phyloP scores from a whole-genome alignment of 2,329 filamentous ascomycete genomes.

The Curvularia verruculosa region DNA sequence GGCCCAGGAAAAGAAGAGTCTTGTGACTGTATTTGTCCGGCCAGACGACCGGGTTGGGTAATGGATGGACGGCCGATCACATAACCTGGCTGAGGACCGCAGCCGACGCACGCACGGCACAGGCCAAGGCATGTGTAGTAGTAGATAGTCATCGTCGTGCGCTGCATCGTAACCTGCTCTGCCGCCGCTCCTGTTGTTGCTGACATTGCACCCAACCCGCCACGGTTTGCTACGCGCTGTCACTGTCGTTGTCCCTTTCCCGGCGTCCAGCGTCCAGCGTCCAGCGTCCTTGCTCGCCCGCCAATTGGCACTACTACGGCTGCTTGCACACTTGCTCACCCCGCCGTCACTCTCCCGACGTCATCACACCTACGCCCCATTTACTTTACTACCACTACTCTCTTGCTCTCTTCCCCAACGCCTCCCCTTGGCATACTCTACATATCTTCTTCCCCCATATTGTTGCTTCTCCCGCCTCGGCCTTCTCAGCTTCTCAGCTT shows the following conservation, averaged over 20 bases:
- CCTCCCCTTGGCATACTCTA: slow-evolving; percentile 11
- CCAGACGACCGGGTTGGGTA: background rate
- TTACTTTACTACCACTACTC: no score
- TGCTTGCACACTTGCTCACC: slow-evolving; percentile 9
- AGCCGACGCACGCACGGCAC: background rate
- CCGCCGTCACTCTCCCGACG: slow-evolving; percentile 14
- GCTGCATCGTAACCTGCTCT: background rate
- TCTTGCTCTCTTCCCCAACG: slow-evolving; percentile 2
- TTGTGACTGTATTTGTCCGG: slow-evolving; percentile 8
- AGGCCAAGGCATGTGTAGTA: background rate
- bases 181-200: background rate
- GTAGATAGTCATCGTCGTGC: background rate
- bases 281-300: slow-evolving; percentile 8
- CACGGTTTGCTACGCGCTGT: background rate
- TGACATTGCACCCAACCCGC: background rate
- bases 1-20: slow-evolving; percentile 7
- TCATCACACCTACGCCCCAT: slow-evolving; percentile 17
- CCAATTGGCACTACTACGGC: slow-evolving; percentile 16
- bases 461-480: slow-evolving; percentile 13
- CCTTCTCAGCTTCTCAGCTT: slow-evolving; percentile 10
- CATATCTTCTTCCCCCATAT: slow-evolving; percentile 1
- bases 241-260: background rate
- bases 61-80: no score
- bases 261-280: slow-evolving; percentile 5
- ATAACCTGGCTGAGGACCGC: background rate